Evolutionary conservation across 176 grass and related monocot species (phyloP), one percentile per base, ranked within the genome.

Genomic region (Cenchrus americanus): DNA sequence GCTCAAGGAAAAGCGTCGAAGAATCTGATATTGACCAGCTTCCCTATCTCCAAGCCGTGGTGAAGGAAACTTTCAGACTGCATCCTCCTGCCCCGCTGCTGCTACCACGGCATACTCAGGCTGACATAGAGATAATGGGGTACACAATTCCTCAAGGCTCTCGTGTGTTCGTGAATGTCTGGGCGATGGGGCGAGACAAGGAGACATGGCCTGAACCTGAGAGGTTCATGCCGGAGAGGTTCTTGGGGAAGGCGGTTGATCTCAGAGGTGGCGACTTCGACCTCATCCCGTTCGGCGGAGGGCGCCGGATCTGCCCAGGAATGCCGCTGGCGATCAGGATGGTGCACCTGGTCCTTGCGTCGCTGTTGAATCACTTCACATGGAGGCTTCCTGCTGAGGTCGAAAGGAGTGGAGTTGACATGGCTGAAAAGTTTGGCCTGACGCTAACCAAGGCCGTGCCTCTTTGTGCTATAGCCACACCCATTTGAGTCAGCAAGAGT

Each of bases 31-130:
- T 83, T 7, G 17, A 8, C 1, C 46, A 6, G 11, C 62, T 93
- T 49, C 85, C 85, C 17, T 93, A 87, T 15, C 85, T 93, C 5
- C 91, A 90, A 58, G 85, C 91, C 0, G 30, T 90, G 5, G 22
- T 93, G 1, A 93, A 88, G 42, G 88, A 93, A 40, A 90, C 85
- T 6, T 50, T 93, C 1, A 73, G 91, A 2, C 44, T 93, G 0
- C 91, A 93, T 22, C 81, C 91, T 12, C 66, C 80, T 0, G 84
- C 8, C 3, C 91, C 91, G 0, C 21, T 93, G 5, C 12, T 90
- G 57, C 27, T 88, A 14, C 89, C 86, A 23, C 75, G 59, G 0
- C 75, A 54, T 0, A 60, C 89, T 5, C 34, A 86, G 9, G 14
- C 5, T 0, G 44, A 44, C 0, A 5, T 68, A 4, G 34, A 71